These are phyloP conservation scores for Pythium dissimile DNA, from an alignment of 352 stramenopile species.

Conservation along the genomic window DNA sequence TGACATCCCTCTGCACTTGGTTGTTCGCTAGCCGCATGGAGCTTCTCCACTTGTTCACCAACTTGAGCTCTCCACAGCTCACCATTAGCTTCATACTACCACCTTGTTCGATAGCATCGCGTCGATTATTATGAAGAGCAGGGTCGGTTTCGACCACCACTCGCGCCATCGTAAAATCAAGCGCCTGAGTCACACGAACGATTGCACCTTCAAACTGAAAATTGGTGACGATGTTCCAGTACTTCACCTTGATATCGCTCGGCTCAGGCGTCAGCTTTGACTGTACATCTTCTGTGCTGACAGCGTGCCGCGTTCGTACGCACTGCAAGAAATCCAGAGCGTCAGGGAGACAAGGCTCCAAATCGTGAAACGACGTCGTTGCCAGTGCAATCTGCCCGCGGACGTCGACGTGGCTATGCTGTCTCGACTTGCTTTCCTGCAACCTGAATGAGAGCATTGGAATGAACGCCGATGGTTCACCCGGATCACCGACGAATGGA, in stretches of 20 bases:
- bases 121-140: constrained; percentile 4
- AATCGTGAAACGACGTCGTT: neutral
- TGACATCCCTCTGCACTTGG: neutral
- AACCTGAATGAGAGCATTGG: constrained; percentile 7
- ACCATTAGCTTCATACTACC: constrained; percentile 9
- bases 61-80: neutral
- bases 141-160: constrained; percentile 4
- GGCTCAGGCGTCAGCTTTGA: neutral
- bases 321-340: neutral
- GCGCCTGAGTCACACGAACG: constrained; percentile 5
- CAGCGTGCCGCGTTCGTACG: neutral
- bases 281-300: no score
- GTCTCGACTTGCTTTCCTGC: constrained; percentile 18
- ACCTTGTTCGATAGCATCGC: constrained; percentile 3
- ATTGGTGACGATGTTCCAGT: constrained; percentile 12
- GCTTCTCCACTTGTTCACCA: constrained; percentile 10
- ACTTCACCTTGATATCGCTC: constrained; percentile 3
- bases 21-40: neutral
- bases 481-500: neutral
- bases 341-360: neutral
- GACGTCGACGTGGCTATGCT: constrained; percentile 15
- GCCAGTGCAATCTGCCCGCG: neutral
- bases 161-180: constrained; percentile 3
- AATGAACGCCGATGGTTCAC: neutral
- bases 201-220: neutral